Percentiles rank a stretch among this genome's conserved stretches.
These are phyloP conservation scores for Populus davidiana DNA, from an alignment of 345 rosid genomes.

Conservation along the genomic window DNA sequence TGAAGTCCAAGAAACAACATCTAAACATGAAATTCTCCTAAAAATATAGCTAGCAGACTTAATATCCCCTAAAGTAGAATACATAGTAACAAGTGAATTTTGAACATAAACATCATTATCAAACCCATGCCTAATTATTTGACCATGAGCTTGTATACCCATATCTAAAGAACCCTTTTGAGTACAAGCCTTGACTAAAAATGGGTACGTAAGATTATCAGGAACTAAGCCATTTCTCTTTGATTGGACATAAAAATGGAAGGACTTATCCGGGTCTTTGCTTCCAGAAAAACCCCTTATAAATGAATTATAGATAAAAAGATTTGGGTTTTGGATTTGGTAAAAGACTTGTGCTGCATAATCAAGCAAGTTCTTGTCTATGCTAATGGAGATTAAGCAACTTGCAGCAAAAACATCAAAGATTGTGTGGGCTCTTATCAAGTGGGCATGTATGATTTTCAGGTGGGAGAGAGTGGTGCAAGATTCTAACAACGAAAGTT, in stretches of 20 bases:
- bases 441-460: constrained; percentile 65
- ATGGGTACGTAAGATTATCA: constrained; percentile 71
- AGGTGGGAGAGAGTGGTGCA: constrained; percentile 45
- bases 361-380: constrained; percentile 28
- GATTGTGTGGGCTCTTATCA: constrained; percentile 56
- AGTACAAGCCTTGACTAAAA: constrained; percentile 50
- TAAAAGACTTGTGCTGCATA: constrained; percentile 48
- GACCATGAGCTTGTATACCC: constrained; percentile 64
- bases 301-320: constrained; percentile 51
- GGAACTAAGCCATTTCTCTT: constrained; percentile 37
- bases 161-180: constrained; percentile 32
- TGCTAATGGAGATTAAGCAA: constrained; percentile 50
- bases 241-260: constrained; percentile 43
- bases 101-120: constrained; percentile 52
- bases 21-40: constrained; percentile 26
- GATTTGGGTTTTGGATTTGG: constrained; percentile 54
- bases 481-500: constrained; percentile 51
- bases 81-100: constrained; percentile 69
- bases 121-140: constrained; percentile 49
- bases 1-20: constrained; percentile 76
- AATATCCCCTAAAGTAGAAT: constrained; percentile 46
- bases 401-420: constrained; percentile 55
- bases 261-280: constrained; percentile 37
- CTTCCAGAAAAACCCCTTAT: constrained; percentile 52
- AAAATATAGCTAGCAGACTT: constrained; percentile 46